These are phyloP conservation scores for Ceratonia siliqua DNA, from an alignment of 306 rosid species.

Conservation along the genomic window DNA sequence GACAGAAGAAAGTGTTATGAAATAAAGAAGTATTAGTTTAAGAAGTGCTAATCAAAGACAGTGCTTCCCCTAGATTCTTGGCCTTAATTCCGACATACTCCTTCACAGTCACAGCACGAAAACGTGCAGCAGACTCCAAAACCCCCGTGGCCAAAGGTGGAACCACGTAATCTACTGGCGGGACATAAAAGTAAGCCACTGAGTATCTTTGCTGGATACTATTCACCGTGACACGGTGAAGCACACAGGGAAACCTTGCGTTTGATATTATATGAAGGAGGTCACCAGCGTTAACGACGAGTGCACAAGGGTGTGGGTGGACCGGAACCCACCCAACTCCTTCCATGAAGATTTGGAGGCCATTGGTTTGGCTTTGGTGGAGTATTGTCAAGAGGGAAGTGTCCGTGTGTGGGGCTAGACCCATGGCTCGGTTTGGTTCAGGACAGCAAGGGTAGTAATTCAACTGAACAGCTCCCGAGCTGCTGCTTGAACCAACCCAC, in stretches of 20 bases:
- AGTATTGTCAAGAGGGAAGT: conserved; percentile 63
- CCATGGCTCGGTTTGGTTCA: conserved; percentile 67
- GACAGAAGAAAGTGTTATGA: background rate
- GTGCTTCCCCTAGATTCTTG: conserved; percentile 48
- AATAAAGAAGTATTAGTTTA: background rate
- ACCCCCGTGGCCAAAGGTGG: conserved; percentile 27
- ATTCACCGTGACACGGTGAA: conserved; percentile 59
- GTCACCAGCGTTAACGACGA: conserved; percentile 59
- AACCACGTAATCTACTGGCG: conserved; percentile 51
- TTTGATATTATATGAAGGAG: conserved; percentile 59
- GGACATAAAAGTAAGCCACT: conserved; percentile 55
- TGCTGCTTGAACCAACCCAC: conserved; percentile 39
- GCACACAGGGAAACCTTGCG: conserved; percentile 41
- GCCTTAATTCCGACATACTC: conserved; percentile 55
- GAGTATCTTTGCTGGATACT: conserved; percentile 43
- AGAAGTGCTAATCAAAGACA: conserved; percentile 41
- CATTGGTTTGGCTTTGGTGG: conserved; percentile 47
- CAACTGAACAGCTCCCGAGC: conserved; percentile 52
- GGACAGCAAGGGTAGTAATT: conserved; percentile 74
- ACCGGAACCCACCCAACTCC: conserved; percentile 55
- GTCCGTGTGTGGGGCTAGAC: conserved; percentile 81
- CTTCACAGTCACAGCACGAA: conserved; percentile 48
- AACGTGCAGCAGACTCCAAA: conserved; percentile 24
- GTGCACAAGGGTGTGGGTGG: conserved; percentile 38
- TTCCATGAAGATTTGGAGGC: conserved; percentile 58